These are phyloP conservation scores for Truncatella angustata DNA, from an alignment of 2,329 filamentous ascomycete genomes.

Conservation along the genomic window DNA sequence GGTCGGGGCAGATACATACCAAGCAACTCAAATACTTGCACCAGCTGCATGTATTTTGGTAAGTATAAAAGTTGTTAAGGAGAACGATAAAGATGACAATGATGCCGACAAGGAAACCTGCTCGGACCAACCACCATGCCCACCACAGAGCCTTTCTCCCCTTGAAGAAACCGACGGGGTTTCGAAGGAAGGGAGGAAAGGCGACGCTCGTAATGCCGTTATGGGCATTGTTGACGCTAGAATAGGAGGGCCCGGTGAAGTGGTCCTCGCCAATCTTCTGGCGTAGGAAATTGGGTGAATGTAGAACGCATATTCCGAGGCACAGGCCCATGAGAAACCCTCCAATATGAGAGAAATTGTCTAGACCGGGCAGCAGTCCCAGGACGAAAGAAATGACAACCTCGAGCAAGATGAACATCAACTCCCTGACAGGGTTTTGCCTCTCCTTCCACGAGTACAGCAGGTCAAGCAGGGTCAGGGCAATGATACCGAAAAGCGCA, in stretches of 20 bases:
- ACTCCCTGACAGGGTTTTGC: slow-evolving; percentile 71
- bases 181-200: slow-evolving; percentile 56
- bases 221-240: slow-evolving; percentile 57
- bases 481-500: slow-evolving; percentile 86
- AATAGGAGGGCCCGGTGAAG: slow-evolving; percentile 57
- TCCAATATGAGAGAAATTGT: slow-evolving; percentile 97
- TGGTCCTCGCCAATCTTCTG: slow-evolving; percentile 67
- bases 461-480: slow-evolving; percentile 82
- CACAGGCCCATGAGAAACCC: slow-evolving; percentile 91
- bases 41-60: slow-evolving; percentile 76
- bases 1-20: slow-evolving; percentile 54
- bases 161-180: slow-evolving; percentile 79
- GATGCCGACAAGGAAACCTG: slow-evolving; percentile 73
- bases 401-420: slow-evolving; percentile 85
- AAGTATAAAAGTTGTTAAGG: slow-evolving; percentile 86
- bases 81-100: slow-evolving; percentile 84
- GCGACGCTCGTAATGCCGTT: slow-evolving; percentile 39
- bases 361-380: slow-evolving; percentile 84
- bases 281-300: slow-evolving; percentile 80
- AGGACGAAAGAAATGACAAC: slow-evolving; percentile 88
- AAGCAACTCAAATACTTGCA: slow-evolving; percentile 94
- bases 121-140: slow-evolving; percentile 92
- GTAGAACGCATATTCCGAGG: slow-evolving; percentile 81
- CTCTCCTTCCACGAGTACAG: slow-evolving; percentile 90
- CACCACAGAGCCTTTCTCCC: slow-evolving; percentile 93